A percentile compares a stretch with the other conserved stretches of the same genome.
Conservation (phyloP, 106 monocot species). For the Dendrobium chrysotoxum region DNA sequence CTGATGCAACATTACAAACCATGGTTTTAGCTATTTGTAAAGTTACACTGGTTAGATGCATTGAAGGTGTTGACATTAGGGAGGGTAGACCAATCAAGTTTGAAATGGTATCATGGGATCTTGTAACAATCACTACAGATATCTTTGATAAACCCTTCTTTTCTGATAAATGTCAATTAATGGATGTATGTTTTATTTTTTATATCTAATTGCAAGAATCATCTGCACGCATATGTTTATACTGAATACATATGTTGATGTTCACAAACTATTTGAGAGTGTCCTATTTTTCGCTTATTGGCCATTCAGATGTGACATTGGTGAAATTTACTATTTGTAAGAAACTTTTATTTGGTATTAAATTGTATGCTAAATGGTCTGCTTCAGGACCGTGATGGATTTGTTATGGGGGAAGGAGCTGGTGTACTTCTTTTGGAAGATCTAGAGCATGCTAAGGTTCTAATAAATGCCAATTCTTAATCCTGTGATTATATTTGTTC, state of each 20-base stretch:
- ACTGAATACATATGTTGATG: neutral
- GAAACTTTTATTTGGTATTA: neutral
- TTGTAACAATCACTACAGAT: neutral
- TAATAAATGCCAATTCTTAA: neutral
- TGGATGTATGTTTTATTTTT: neutral
- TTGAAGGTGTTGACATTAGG: neutral
- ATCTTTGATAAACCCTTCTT: neutral
- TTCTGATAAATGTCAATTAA: neutral
- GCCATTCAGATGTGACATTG: neutral
- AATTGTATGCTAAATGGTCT: neutral
- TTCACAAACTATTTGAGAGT: neutral
- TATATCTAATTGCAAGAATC: neutral
- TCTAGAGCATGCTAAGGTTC: constrained; percentile 95
- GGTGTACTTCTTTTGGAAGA: constrained; percentile 98
- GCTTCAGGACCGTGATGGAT: constrained; percentile 91
- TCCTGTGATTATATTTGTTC: neutral
- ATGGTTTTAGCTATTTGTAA: no score
- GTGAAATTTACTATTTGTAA: neutral
- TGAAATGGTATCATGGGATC: neutral
- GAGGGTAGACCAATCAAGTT: neutral
- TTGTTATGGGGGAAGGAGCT: constrained; percentile 99
- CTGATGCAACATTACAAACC: no score
- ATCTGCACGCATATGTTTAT: neutral
- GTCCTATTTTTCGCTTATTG: neutral
- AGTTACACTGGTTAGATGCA: neutral